Evolutionary conservation across 371 early-diverging fungal genomes (phyloP), one percentile per base, ranked within the genome.

Genomic region (Mucor piriformis): DNA sequence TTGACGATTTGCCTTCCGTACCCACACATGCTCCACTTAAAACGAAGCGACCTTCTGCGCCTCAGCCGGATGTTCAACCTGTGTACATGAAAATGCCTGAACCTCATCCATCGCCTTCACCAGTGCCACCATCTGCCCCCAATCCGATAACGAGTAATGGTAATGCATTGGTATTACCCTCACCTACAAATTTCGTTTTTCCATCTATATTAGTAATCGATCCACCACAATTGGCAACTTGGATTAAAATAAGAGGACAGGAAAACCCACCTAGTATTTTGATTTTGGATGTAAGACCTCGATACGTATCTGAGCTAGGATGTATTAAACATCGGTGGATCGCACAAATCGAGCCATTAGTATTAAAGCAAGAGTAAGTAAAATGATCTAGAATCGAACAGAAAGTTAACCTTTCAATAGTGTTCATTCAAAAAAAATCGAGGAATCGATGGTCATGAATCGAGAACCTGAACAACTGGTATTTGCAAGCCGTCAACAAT

Each of bases 211-310:
- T 50, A 50, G 65, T 46, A 16, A 70, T 76, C 0, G 74, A 75
- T 2, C 77, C 87, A 5, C 25, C 15, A 6, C 77, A 79, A 13
- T 66, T 90, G 0, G 71, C 73, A 2, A 50, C 66, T 0, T 81
- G 79, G 62, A 56, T 88, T 32, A 49, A 40, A 0, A 49, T 38
- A 0, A 66, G 59, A 16, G 59, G 25, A 37, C 24, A 6, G 27
- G 44, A 64, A 60, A 13, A 67, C 52, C 82, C 69, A 24, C 77
- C 72, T 10, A 79, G 54, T 67, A 54, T 95, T 2, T 69, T 97
- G 27, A 56, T 96, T n/a, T 61, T 97, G 50, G 97, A 97, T 74
- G 84, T 95, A 15, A 83, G 97, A 25, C 80, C 84, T 6, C 75
- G 84, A 33, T 81, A 84, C 7, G 81, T 88, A 55, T 94, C 80